A percentile compares a stretch with the other conserved stretches of the same genome.
Conservation (phyloP, 257 asterid species). For the Scutellaria minor region DNA sequence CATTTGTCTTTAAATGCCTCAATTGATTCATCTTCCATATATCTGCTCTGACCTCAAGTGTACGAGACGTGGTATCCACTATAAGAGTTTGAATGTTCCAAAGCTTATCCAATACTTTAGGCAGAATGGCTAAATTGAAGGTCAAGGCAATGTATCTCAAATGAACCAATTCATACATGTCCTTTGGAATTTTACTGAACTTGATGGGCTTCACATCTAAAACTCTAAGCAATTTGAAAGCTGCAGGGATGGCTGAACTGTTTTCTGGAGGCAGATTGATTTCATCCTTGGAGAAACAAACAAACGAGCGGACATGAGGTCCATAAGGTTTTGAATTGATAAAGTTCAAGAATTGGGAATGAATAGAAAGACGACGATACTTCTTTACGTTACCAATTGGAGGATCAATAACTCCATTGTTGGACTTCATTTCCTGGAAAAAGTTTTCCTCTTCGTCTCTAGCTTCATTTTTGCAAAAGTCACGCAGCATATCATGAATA, state of each 20-base stretch:
- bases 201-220: conserved; percentile 13
- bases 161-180: conserved; percentile 2
- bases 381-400: neutral
- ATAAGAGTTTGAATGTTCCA: conserved; percentile 20
- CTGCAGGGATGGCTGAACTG: conserved; percentile 8
- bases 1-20: conserved; percentile 30
- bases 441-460: conserved; percentile 3
- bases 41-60: neutral
- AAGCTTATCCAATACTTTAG: neutral
- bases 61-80: neutral
- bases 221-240: conserved; percentile 16
- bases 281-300: conserved; percentile 1
- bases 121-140: neutral
- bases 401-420: neutral
- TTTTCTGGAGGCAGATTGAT: neutral
- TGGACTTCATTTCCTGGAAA: conserved; percentile 6
- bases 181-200: neutral
- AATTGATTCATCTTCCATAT: conserved; percentile 20
- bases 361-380: conserved; percentile 19
- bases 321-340: neutral
- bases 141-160: conserved; percentile 13
- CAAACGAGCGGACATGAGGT: conserved; percentile 7
- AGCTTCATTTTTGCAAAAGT: neutral
- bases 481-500: conserved; percentile 20
- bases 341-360: conserved; percentile 13